Evolutionary conservation across 129 eudicot genomes (phyloP).

Genomic region (Sambucus nigra): DNA sequence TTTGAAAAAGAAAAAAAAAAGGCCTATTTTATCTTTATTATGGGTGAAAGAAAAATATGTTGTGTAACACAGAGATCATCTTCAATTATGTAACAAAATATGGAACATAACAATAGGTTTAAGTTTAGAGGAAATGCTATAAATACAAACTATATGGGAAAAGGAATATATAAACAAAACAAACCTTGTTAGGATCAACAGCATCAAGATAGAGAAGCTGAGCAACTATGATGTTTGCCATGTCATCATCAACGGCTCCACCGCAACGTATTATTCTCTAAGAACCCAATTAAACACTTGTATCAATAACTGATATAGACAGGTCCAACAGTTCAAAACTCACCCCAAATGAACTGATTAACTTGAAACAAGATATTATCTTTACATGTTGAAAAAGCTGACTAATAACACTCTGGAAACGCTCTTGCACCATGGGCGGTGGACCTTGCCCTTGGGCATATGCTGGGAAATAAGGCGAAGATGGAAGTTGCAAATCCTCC

Average conservation of each 20-base stretch:
- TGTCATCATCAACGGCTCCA: conserved; percentile 91
- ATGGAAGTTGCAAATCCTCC: conserved; percentile 85
- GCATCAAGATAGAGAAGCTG: conserved; percentile 97
- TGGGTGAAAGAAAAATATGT: no score
- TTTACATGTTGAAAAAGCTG: conserved; percentile 86
- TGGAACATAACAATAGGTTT: no score
- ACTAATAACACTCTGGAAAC: conserved; percentile 77
- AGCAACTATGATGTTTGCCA: conserved; percentile 94
- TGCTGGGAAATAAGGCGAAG: conserved; percentile 72
- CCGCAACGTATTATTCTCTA: conserved; percentile 94
- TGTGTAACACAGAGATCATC: no score
- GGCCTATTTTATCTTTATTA: no score
- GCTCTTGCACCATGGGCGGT: conserved; percentile 77
- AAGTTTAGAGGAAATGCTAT: no score
- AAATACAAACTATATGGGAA: no score
- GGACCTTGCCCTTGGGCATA: conserved; percentile 81
- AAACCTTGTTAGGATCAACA: conserved; percentile 83
- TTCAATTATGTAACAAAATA: no score
- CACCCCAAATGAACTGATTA: no score
- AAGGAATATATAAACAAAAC: no score
- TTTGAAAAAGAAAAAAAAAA: no score
- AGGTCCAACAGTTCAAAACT: background rate
- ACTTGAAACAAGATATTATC: background rate
- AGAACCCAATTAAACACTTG: background rate
- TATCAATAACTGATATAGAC: background rate